These are phyloP conservation scores for Xeromyces bisporus DNA, from an alignment of 495 filamentous ascomycete species.

Conservation along the genomic window DNA sequence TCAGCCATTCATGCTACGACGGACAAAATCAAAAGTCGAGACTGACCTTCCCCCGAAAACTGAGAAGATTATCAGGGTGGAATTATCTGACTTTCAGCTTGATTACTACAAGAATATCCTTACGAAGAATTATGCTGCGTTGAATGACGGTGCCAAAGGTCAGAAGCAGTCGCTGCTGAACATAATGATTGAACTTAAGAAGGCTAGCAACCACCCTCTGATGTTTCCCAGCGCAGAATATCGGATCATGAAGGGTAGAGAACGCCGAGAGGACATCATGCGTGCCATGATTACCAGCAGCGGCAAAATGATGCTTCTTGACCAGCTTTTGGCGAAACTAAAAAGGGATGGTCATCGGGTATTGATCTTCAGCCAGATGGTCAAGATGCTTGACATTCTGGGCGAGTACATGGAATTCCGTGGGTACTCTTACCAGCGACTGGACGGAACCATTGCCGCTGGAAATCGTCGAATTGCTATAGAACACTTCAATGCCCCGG, in stretches of 20 bases:
- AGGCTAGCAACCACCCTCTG: constrained; percentile 95
- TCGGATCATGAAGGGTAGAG: constrained; percentile 57
- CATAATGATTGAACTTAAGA: constrained; percentile 99
- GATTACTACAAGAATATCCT: constrained; percentile 99
- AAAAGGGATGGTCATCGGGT: constrained; percentile 87
- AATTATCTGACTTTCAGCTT: constrained; percentile 84
- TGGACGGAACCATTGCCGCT: constrained; percentile 88
- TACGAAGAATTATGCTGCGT: constrained; percentile 85
- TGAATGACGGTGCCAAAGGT: constrained; percentile 75
- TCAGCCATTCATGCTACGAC: constrained; percentile 82
- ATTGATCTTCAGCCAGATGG: constrained; percentile 98
- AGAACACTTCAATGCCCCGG: constrained; percentile 92
- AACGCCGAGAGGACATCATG: constrained; percentile 69
- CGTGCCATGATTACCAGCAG: constrained; percentile 87
- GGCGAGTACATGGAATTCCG: constrained; percentile 82
- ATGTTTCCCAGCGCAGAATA: constrained; percentile 92
- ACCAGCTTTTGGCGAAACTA: constrained; percentile 79
- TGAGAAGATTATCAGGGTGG: constrained; percentile 96
- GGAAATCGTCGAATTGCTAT: constrained; percentile 76
- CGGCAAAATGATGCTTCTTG: constrained; percentile 98
- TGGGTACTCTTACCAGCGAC: constrained; percentile 77
- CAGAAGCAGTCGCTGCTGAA: constrained; percentile 91
- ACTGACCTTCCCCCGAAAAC: constrained; percentile 91
- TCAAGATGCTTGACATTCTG: constrained; percentile 93
- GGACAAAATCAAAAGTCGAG: constrained; percentile 92